Base-by-base conservation (phyloP, 225 moss, liverwort and hornwort species). In the Pseudisothecium myosuroides region DNA sequence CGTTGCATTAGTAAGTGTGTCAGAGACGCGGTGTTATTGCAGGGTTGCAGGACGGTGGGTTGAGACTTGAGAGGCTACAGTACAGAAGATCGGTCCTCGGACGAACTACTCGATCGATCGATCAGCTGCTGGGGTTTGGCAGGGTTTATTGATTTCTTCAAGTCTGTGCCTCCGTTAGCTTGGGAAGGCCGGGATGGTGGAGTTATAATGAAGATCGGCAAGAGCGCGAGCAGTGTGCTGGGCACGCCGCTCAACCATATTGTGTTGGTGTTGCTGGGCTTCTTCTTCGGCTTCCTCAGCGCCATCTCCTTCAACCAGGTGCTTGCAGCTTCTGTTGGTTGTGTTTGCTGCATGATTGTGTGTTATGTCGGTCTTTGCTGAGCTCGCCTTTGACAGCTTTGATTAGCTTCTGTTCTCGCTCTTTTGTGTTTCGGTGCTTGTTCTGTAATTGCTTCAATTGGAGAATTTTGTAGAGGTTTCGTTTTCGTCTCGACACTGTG, bases 251-350 rank as follows among this genome's bases (percentile, higher is more conserved):
- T 95, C 72, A 93, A 91, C 66, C 90, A 89, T 39, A 89, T 91
- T n/a, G 90, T 88, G 61, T 39, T 92, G 32, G 90, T 91, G 50
- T n/a, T 89, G 77, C 45, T 93, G 49, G 93, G 93, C 81, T 92
- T 93, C 89, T 87, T 93, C 85, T 93, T 95, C 82, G 95, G 95
- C 79, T 95, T 95, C 88, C 89, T 95, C 76, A 93, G 92, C 83
- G 95, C 93, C 81, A 67, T 92, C 88, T 92, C 93, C 67, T 95
- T 93, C 86, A 93, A 95, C 89, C 92, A 93, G 90, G 94, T 89
- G 11, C 77, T 64, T 67, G 27, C 68, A 24, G 50, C 49, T 83
- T 8, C 7, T 37, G 83, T 52, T 31, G 15, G 19, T 39, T 43
- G 72, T 58, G n/a, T 31, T 68, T 56, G 29, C 68, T 55, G 39